A percentile compares a stretch with the other conserved stretches of the same genome.
Conservation (phyloP, 2,329 filamentous ascomycete genomes). For the Talaromyces islandicus region DNA sequence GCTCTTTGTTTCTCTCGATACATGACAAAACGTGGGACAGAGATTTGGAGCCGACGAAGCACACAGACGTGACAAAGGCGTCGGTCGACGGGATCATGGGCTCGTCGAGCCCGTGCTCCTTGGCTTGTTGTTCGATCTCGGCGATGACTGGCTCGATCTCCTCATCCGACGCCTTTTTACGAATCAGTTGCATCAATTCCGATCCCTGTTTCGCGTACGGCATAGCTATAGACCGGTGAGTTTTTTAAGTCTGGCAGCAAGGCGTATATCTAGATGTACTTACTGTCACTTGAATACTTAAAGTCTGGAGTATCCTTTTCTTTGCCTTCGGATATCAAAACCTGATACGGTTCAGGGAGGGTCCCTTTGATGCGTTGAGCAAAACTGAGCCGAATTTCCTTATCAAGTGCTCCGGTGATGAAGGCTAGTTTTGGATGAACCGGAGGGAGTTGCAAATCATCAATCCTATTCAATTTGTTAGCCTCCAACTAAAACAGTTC, state of each 20-base stretch:
- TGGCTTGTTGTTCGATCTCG: constrained; percentile 72
- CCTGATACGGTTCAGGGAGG: constrained; percentile 74
- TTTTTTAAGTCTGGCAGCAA: not conserved
- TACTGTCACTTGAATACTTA: constrained; percentile 75
- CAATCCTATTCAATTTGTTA: constrained; percentile 47
- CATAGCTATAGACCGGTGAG: constrained; percentile 48
- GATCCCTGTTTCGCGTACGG: constrained; percentile 82
- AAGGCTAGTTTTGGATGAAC: constrained; percentile 89
- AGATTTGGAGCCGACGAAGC: constrained; percentile 90
- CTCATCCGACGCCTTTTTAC: constrained; percentile 77
- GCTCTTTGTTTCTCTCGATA: constrained; percentile 90
- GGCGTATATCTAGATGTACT: constrained; percentile 25
- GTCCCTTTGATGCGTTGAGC: constrained; percentile 94
- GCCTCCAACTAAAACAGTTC: not conserved
- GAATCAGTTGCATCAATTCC: constrained; percentile 71
- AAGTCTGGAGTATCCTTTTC: constrained; percentile 96
- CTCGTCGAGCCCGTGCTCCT: constrained; percentile 61
- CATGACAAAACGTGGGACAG: constrained; percentile 92
- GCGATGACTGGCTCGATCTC: constrained; percentile 79
- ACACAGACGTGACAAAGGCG: constrained; percentile 88
- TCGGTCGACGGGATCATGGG: constrained; percentile 83
- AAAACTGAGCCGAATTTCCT: constrained; percentile 94
- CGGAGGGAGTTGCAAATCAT: constrained; percentile 70
- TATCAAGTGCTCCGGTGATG: constrained; percentile 83
- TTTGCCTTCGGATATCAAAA: constrained; percentile 75